A percentile compares a stretch with the other conserved stretches of the same genome.
Conservation (phyloP, 257 asterid species). For the Euphrasia confusa region DNA sequence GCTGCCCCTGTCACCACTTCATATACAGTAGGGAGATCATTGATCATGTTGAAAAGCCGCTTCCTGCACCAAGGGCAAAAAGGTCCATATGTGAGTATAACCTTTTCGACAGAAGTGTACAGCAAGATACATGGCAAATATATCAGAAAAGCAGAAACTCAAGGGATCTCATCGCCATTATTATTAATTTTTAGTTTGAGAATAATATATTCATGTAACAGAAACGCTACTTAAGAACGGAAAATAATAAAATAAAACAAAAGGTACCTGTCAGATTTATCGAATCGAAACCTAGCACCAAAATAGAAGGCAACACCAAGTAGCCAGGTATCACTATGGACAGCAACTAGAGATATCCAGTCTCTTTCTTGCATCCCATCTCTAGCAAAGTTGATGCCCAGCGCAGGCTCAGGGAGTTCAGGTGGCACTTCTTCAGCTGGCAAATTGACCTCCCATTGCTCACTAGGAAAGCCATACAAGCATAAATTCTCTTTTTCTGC, state of each 20-base stretch:
- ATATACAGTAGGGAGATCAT: constrained; percentile 73
- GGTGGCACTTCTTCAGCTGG: constrained; percentile 80
- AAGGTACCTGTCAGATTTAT: constrained; percentile 51
- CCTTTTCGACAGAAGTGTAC: too few relatives aligned
- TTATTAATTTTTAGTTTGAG: not conserved
- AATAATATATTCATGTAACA: not conserved
- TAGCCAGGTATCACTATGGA: constrained; percentile 70
- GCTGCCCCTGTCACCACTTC: constrained; percentile 73
- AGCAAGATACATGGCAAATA: not conserved
- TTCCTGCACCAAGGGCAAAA: constrained; percentile 45
- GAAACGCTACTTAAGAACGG: not conserved
- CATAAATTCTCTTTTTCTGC: constrained; percentile 64
- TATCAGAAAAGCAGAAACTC: not conserved
- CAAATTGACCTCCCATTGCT: constrained; percentile 66
- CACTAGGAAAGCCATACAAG: constrained; percentile 58
- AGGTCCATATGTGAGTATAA: not conserved
- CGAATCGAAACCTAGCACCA: constrained; percentile 63
- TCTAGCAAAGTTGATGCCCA: constrained; percentile 72
- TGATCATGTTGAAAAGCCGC: constrained; percentile 73
- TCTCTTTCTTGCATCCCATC: constrained; percentile 71
- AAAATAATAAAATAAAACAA: not conserved
- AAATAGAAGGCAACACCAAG: constrained; percentile 58
- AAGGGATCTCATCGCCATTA: not conserved
- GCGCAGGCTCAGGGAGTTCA: constrained; percentile 70
- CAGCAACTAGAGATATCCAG: constrained; percentile 63